Evolutionary conservation across 2,329 filamentous ascomycete species (phyloP).

Genomic region (Pseudohalonectria lignicola): DNA sequence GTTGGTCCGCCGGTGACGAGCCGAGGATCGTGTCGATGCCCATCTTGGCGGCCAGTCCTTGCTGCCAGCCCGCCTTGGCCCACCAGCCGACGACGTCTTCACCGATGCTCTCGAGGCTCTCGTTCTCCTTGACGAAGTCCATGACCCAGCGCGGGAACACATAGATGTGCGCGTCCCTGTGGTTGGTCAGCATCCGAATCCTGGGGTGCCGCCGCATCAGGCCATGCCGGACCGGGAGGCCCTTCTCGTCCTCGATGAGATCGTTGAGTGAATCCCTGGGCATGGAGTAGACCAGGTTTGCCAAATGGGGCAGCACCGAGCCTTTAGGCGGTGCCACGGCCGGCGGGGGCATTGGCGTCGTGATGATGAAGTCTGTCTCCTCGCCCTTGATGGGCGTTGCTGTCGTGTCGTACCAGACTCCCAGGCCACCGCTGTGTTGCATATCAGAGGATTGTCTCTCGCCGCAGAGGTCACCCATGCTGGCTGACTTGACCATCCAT

Average conservation of each 20-base stretch:
- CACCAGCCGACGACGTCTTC: constrained; percentile 93
- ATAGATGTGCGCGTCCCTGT: constrained; percentile 90
- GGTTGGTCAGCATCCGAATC: constrained; percentile 69
- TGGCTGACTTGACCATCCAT: constrained; percentile 80
- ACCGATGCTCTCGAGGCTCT: constrained; percentile 74
- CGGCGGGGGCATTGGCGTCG: constrained; percentile 52
- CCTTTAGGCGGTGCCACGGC: constrained; percentile 47
- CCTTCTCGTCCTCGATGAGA: constrained; percentile 62
- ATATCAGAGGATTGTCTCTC: constrained; percentile 19
- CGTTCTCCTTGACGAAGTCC: constrained; percentile 69
- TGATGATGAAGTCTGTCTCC: constrained; percentile 86
- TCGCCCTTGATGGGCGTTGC: constrained; percentile 69
- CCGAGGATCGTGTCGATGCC: constrained; percentile 57
- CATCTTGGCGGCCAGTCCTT: constrained; percentile 67
- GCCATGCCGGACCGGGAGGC: constrained; percentile 63
- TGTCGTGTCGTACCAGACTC: constrained; percentile 87
- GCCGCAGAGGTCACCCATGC: constrained; percentile 50
- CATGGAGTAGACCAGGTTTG: constrained; percentile 75
- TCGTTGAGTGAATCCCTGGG: constrained; percentile 86
- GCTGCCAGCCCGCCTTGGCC: constrained; percentile 90
- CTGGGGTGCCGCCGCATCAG: constrained; percentile 65
- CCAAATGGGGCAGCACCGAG: constrained; percentile 56
- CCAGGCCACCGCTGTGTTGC: constrained; percentile 71
- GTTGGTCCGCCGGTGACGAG: constrained; percentile 8
- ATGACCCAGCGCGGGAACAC: constrained; percentile 88